Evolutionary conservation across 129 eudicot genomes (phyloP).

Genomic region (Flaveria bidentis): DNA sequence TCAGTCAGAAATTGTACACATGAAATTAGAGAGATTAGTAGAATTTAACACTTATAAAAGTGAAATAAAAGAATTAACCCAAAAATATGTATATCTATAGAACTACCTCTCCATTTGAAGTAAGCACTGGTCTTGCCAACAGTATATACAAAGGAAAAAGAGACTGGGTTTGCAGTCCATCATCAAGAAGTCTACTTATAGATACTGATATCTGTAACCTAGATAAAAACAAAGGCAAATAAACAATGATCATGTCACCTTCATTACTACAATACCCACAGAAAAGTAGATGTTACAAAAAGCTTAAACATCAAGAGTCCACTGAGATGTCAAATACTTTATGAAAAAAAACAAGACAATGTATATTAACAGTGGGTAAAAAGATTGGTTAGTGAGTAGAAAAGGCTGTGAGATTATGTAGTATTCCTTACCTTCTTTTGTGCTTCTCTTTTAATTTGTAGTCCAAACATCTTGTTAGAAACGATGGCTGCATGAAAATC

Average conservation of each 20-base stretch:
- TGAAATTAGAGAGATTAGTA: conserved; percentile 31
- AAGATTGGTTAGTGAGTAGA: background rate
- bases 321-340: background rate
- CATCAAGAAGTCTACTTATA: conserved; percentile 50
- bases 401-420: conserved; percentile 6
- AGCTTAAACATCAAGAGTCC: background rate
- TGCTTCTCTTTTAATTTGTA: conserved; percentile 77
- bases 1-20: conserved; percentile 13
- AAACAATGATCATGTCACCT: conserved; percentile 21
- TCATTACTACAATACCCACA: conserved; percentile 11
- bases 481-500: conserved; percentile 66
- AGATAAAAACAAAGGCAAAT: conserved; percentile 19
- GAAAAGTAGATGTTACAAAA: background rate
- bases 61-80: background rate
- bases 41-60: conserved; percentile 5
- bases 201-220: conserved; percentile 80
- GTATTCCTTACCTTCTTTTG: conserved; percentile 56
- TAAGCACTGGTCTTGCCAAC: conserved; percentile 61
- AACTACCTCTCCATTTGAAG: conserved; percentile 57
- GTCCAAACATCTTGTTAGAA: conserved; percentile 76
- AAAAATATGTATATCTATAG: background rate
- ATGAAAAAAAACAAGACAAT: background rate
- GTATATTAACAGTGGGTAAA: conserved; percentile 4
- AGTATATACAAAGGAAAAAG: conserved; percentile 73
- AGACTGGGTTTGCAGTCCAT: conserved; percentile 44